Evolutionary conservation across 2,329 filamentous ascomycete species (phyloP).

Genomic region (Fusarium nelsonii): DNA sequence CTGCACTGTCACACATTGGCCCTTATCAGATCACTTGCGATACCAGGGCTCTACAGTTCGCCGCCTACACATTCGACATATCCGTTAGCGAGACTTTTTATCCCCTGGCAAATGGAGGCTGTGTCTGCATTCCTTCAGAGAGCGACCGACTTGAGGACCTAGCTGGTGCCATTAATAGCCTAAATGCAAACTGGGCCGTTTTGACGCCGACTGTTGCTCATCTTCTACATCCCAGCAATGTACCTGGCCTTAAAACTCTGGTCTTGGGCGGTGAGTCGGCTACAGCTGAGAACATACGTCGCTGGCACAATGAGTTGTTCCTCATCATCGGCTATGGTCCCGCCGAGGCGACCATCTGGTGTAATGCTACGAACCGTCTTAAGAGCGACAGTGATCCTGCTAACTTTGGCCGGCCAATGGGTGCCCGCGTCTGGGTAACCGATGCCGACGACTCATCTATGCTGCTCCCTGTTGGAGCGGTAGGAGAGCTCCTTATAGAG

Average conservation of each 20-base stretch:
- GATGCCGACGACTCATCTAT: not conserved
- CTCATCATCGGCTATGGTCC: not conserved
- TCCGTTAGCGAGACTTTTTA: not conserved
- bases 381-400: not conserved
- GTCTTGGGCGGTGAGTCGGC: not conserved
- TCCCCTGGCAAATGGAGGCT: not conserved
- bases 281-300: not conserved
- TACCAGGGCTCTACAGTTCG: not conserved
- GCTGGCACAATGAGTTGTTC: not conserved
- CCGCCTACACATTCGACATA: conserved; percentile 3
- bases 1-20: not conserved
- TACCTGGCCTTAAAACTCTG: not conserved
- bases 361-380: not conserved
- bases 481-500: not conserved
- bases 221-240: not conserved
- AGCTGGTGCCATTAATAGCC: not conserved
- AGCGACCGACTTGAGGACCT: not conserved
- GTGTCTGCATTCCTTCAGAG: conserved; percentile 3
- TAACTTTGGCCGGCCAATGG: not conserved
- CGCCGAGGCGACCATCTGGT: not conserved
- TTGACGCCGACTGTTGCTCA: conserved; percentile 1
- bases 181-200: not conserved
- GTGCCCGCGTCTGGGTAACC: not conserved
- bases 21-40: not conserved
- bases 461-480: not conserved